phyloP scores from a whole-genome alignment of 768 basidiomycete species.

The Cystofilobasidium bisporidii region DNA sequence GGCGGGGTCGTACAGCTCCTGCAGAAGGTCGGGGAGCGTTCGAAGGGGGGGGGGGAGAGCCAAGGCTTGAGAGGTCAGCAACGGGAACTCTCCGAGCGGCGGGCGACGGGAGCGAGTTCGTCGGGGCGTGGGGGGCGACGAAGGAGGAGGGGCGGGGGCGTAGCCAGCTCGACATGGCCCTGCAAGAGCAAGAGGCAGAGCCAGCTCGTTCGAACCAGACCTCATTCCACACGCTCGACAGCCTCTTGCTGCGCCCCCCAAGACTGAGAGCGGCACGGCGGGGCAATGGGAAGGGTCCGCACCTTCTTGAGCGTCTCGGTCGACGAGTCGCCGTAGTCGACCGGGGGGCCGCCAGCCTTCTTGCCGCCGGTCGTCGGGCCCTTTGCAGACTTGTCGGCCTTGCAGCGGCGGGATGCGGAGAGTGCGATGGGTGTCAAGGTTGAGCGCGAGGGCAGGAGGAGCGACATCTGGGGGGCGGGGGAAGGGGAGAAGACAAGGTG shows the following conservation, averaged over 20 bases:
- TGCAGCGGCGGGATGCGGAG: background rate
- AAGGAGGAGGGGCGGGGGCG: background rate
- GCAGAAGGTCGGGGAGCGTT: too few relatives aligned
- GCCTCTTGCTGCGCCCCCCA: too few relatives aligned
- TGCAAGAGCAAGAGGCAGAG: background rate
- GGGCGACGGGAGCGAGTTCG: too few relatives aligned
- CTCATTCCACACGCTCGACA: too few relatives aligned
- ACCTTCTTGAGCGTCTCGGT: slow-evolving; percentile 20
- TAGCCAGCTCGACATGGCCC: too few relatives aligned
- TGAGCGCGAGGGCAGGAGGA: background rate
- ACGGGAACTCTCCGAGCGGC: too few relatives aligned
- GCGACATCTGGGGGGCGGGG: background rate
- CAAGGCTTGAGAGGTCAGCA: too few relatives aligned
- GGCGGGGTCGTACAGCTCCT: slow-evolving; percentile 24
- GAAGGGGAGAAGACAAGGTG: background rate
- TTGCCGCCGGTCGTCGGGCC: background rate
- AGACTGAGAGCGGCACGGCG: too few relatives aligned
- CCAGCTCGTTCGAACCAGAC: too few relatives aligned
- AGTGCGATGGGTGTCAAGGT: background rate
- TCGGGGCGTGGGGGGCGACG: background rate
- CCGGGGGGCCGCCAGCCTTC: background rate
- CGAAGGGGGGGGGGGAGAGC: background rate
- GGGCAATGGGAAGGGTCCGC: background rate
- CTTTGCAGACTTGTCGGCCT: background rate
- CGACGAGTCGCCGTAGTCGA: slow-evolving; percentile 5